Percentiles rank a stretch among this genome's conserved stretches.
phyloP scores from a whole-genome alignment of 257 asterid species.

The Handroanthus guayacan region DNA sequence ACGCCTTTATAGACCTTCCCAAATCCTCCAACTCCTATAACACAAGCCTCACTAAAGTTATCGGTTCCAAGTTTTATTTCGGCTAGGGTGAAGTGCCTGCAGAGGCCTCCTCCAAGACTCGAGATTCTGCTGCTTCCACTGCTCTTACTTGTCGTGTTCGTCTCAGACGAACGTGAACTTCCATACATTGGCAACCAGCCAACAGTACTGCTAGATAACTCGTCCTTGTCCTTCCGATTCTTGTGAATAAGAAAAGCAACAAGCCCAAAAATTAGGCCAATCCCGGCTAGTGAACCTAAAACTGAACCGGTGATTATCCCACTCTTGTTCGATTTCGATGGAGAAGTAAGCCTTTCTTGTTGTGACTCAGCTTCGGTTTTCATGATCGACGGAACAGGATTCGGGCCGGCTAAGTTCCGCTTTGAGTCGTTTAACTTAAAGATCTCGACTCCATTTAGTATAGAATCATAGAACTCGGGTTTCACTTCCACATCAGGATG shows the following conservation, averaged over 20 bases:
- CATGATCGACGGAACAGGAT: slow-evolving; percentile 46
- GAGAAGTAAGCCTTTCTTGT: slow-evolving; percentile 5
- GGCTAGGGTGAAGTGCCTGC: slow-evolving; percentile 64
- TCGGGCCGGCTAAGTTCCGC: slow-evolving; percentile 70
- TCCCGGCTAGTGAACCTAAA: slow-evolving; percentile 41
- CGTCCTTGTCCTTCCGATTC: slow-evolving; percentile 11
- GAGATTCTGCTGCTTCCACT: slow-evolving; percentile 51
- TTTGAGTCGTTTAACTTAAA: slow-evolving; percentile 63
- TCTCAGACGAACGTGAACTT: slow-evolving; percentile 46
- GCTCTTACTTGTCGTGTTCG: slow-evolving; percentile 39
- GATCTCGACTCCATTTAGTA: slow-evolving; percentile 81
- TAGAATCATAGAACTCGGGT: slow-evolving; percentile 60
- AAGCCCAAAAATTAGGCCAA: slow-evolving; percentile 41
- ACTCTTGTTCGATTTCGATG: slow-evolving; percentile 34
- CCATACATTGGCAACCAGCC: slow-evolving; percentile 62
- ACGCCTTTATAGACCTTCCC: slow-evolving; percentile 78
- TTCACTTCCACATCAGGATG: slow-evolving; percentile 53
- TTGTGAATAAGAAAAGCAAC: slow-evolving; percentile 31
- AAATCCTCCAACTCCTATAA: slow-evolving; percentile 86
- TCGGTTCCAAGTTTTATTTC: slow-evolving; percentile 66
- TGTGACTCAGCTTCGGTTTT: slow-evolving; percentile 12
- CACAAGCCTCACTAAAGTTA: slow-evolving; percentile 60
- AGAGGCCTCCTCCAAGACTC: slow-evolving; percentile 52
- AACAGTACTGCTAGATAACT: slow-evolving; percentile 12
- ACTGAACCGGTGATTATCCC: slow-evolving; percentile 43